phyloP scores from a whole-genome alignment of 108 stramenopile genomes.

The Pseudonitzschia delicatissima region DNA sequence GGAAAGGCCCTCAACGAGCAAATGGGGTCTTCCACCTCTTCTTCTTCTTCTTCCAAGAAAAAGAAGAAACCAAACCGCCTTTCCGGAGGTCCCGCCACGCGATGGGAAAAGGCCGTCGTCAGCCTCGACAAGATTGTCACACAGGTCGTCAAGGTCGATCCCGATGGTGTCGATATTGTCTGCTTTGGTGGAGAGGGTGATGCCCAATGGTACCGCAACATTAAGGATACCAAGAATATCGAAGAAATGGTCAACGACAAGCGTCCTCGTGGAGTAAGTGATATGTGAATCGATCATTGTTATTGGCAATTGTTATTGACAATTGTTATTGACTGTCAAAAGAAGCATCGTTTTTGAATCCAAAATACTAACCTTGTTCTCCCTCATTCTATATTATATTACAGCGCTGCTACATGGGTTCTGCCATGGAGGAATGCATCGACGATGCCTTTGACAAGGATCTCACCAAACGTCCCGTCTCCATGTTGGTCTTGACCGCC shows the following conservation, averaged over 20 bases:
- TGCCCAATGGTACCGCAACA: slow-evolving; percentile 10
- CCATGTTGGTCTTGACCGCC: slow-evolving; percentile 6
- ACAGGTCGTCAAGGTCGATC: slow-evolving; percentile 13
- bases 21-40: not conserved
- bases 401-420: slow-evolving; percentile 7
- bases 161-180: slow-evolving; percentile 13
- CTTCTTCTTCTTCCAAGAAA: not conserved
- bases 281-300: not conserved
- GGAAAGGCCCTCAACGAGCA: not conserved
- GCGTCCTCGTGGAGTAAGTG: slow-evolving; percentile 4
- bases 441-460: slow-evolving; percentile 6
- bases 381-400: not conserved
- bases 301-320: not conserved
- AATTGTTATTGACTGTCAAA: not conserved
- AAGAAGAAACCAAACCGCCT: not conserved
- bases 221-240: slow-evolving; percentile 2
- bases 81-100: slow-evolving; percentile 6
- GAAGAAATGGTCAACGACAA: slow-evolving; percentile 12
- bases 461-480: not conserved
- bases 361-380: not conserved
- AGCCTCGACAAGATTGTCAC: not conserved
- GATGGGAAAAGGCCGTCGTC: slow-evolving; percentile 10
- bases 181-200: slow-evolving; percentile 12
- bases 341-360: not conserved
- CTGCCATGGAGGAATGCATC: slow-evolving; percentile 8